Evolutionary conservation across 139 green algal genomes (phyloP), one percentile per base, ranked within the genome.

Genomic region (Spirogloea muscicola): DNA sequence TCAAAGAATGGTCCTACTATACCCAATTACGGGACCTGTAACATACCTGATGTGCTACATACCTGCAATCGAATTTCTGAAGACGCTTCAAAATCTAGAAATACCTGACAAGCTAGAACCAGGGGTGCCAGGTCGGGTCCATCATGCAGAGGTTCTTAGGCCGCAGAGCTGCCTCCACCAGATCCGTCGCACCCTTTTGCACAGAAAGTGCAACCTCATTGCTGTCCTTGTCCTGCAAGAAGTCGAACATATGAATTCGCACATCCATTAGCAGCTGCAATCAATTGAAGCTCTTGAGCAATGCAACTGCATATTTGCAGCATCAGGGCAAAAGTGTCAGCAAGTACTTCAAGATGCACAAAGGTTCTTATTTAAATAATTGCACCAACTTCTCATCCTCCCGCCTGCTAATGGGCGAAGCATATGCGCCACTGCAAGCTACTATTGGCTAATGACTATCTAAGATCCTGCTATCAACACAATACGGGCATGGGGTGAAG

Each of bases 141-240:
- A 97, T 96, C 27, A 82, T 77, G 82, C 90, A 94, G 6, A 98
- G 84, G 74, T 94, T 93, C 29, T 81, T 73, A 13, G 88, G 82
- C 25, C 85, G 72, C 1, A 82, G 78, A 2, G 94, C 93, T 55
- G 69, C 77, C 21, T 91, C 88, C 5, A 96, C 84, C 33, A 98
- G 82, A 49, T 91, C 84, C 31, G 77, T 67, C 1, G 88, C 88
- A 10, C 86, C 87, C 25, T 70, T 57, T 62, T 96, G 89, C 43
- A 91, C 85, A 9, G 66, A 81, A 60, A 25, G 39, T 18, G 36
- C 6, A 46, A 41, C 36, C 49, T 74, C 27, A 41, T 51, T 6
- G 7, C 39, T 58, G 13, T 18, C 57, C 36, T 65, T 18, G 13
- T 16, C 57, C 46, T 55, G 46, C 46, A 55, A 21, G 21, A 21